Evolutionary conservation across 495 filamentous ascomycete genomes (phyloP).

Genomic region (Lentithecium fluviatile): DNA sequence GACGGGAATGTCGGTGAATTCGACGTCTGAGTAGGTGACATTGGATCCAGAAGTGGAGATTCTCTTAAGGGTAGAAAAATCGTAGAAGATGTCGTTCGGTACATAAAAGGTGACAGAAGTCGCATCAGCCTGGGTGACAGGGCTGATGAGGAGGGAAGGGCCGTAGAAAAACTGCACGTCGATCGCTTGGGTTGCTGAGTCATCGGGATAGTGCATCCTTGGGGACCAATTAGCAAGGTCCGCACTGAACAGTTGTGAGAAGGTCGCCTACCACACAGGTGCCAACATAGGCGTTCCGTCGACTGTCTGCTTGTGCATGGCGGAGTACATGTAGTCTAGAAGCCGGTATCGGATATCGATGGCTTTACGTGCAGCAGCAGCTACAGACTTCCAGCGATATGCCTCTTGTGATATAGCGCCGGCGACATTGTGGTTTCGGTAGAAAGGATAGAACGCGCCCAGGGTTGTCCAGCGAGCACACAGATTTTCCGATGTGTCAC

Average conservation of each 20-base stretch:
- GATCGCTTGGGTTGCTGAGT: conserved; percentile 59
- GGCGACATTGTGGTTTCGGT: conserved; percentile 69
- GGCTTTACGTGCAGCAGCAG: conserved; percentile 64
- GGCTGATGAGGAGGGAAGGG: conserved; percentile 66
- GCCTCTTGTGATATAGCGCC: conserved; percentile 64
- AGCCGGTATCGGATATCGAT: conserved; percentile 75
- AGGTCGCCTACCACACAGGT: conserved; percentile 62
- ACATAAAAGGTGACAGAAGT: conserved; percentile 72
- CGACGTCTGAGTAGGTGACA: conserved; percentile 55
- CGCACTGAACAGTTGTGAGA: not conserved
- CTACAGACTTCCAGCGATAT: conserved; percentile 68
- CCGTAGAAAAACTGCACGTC: conserved; percentile 76
- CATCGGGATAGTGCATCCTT: conserved; percentile 57
- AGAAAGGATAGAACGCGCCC: conserved; percentile 80
- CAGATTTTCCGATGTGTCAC: conserved; percentile 71
- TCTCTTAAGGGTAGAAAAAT: conserved; percentile 63
- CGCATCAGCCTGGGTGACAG: conserved; percentile 62
- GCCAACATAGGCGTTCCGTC: conserved; percentile 68
- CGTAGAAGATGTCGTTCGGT: conserved; percentile 73
- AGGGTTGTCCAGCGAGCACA: conserved; percentile 84
- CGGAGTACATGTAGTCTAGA: conserved; percentile 82
- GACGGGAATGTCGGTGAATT: conserved; percentile 67
- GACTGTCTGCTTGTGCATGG: conserved; percentile 61
- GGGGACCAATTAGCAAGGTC: not conserved
- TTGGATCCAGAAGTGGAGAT: conserved; percentile 57